Conservation (phyloP, 2,329 filamentous ascomycete species). For the Akanthomyces lecanii region DNA sequence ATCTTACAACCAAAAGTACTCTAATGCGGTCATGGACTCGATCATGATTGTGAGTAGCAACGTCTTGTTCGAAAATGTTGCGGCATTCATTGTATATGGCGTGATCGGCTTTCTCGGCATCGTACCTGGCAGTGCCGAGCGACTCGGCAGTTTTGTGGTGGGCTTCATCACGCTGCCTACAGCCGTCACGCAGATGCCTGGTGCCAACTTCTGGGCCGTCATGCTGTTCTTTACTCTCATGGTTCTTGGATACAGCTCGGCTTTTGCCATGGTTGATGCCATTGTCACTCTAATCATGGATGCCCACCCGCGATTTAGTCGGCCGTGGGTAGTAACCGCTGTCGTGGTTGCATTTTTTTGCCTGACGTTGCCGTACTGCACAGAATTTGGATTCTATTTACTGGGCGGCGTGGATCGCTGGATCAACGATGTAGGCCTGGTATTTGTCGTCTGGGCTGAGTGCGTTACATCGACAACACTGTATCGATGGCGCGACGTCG, state of each 20-base stretch:
- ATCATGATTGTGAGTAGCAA: conserved; percentile 53
- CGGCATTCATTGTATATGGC: conserved; percentile 47
- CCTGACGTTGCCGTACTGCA: conserved; percentile 53
- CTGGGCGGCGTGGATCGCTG: conserved; percentile 52
- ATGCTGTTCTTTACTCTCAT: conserved; percentile 55
- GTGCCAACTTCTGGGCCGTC: conserved; percentile 55
- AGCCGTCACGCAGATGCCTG: conserved; percentile 54
- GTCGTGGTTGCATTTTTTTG: conserved; percentile 49
- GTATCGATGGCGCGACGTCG: conserved; percentile 48
- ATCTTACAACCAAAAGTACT: conserved; percentile 53
- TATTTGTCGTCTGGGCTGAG: conserved; percentile 52
- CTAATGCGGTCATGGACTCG: conserved; percentile 57
- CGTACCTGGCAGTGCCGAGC: conserved; percentile 33
- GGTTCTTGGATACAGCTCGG: conserved; percentile 54
- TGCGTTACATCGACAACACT: conserved; percentile 49
- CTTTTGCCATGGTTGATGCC: conserved; percentile 57
- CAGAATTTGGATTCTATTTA: conserved; percentile 53
- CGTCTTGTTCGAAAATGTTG: conserved; percentile 52
- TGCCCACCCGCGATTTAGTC: conserved; percentile 42
- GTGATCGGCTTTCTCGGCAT: conserved; percentile 46
- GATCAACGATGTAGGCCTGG: conserved; percentile 51
- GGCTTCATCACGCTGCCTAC: conserved; percentile 56
- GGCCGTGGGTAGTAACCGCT: conserved; percentile 45
- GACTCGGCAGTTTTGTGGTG: conserved; percentile 51
- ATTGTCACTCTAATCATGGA: conserved; percentile 52